Conservation (phyloP, 1,284 basidiomycete genomes). For the Naganishia albida region DNA sequence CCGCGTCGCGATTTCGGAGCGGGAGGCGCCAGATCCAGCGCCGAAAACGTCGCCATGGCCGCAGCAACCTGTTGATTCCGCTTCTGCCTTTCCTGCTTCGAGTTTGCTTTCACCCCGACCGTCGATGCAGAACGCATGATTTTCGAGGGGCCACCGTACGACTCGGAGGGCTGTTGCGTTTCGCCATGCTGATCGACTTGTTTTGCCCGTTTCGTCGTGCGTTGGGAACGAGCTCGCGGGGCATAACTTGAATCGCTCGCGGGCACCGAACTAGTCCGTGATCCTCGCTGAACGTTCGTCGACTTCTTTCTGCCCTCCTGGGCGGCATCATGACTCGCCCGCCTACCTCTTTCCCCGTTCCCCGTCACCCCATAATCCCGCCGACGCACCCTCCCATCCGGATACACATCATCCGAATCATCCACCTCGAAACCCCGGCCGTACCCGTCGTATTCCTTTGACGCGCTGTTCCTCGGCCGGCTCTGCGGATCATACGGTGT, state of each 20-base stretch:
- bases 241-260: not conserved
- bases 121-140: slow-evolving; percentile 5
- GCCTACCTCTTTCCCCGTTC: not conserved
- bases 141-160: slow-evolving; percentile 3
- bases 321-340: not conserved
- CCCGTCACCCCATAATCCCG: not conserved
- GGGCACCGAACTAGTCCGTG: not conserved
- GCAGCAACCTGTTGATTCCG: slow-evolving; percentile 6
- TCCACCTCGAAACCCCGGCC: not conserved
- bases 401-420: slow-evolving; percentile 8
- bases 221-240: not conserved
- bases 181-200: slow-evolving; percentile 8
- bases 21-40: slow-evolving; percentile 27
- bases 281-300: not conserved
- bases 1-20: slow-evolving; percentile 17
- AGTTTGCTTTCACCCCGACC: slow-evolving; percentile 3
- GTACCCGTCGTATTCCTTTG: slow-evolving; percentile 15
- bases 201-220: not conserved
- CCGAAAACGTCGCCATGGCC: slow-evolving; percentile 25
- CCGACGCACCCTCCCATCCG: not conserved
- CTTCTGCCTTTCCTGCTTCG: not conserved
- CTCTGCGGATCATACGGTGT: slow-evolving; percentile 20
- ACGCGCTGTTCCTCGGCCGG: not conserved
- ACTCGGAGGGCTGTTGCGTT: not conserved
- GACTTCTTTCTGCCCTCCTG: not conserved